Evolutionary conservation across 2,329 filamentous ascomycete genomes (phyloP), one percentile per base, ranked within the genome.

Genomic region (Fusarium beomiforme): DNA sequence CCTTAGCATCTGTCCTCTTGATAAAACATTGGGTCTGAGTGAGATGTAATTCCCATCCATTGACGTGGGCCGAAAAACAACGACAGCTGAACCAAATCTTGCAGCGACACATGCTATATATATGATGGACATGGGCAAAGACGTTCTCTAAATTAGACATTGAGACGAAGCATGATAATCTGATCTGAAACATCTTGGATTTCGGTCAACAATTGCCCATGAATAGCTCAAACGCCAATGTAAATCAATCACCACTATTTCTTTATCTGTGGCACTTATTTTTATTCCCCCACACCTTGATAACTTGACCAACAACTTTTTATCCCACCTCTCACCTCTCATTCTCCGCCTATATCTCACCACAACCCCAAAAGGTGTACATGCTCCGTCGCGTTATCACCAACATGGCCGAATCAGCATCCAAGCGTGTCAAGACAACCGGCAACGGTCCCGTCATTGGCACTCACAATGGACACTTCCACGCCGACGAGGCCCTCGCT

Each of bases 381-480:
- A 81, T 82, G 80, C 73, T 78, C 53, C 79, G 78, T 46, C 79
- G 79, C 63, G 49, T 78, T 63, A 23, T 78, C 36, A 73, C 67
- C 17, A 74, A 68, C 71, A 82, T 82, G 81, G 86, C 91, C 77
- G 89, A 93, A 86, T 88, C 85, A 79, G 88, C 91, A 77, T 84
- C 91, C 70, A 98, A 98, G 84, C 92, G 93, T 81, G 84, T 97
- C 81, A 97, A 97, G 88, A 93, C 91, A 75, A 86, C 89, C 33
- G 76, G 76, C 75, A 86, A 88, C 34, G 76, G 76, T 46, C 74
- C 92, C 71, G 83, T 90, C 75, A 97, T 98, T 80, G 96, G 95
- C 79, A 99, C 96, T 33, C 96, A 99, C 88, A 98, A 92, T 84
- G 96, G 96, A 75, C 94, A 98, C 86, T 99, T 99, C 88, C 96